These are phyloP conservation scores for Trichoderma hamatum DNA, from an alignment of 2,329 filamentous ascomycete genomes.

Conservation along the genomic window DNA sequence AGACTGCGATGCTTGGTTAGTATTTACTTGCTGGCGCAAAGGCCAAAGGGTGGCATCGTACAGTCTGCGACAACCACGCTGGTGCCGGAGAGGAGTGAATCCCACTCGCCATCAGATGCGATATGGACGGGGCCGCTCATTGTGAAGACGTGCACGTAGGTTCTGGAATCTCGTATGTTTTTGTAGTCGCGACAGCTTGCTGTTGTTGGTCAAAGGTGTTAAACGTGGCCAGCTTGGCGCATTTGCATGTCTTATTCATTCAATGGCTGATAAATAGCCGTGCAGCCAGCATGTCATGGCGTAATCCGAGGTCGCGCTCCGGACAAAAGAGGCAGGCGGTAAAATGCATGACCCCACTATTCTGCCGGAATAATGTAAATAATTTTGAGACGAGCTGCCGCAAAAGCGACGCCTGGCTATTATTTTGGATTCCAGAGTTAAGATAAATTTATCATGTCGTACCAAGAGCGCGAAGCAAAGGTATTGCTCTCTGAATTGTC, in stretches of 20 bases:
- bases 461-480: conserved; percentile 40
- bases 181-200: conserved; percentile 1
- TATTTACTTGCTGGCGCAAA: conserved; percentile 16
- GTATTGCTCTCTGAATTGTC: conserved; percentile 25
- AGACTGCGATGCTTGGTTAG: conserved; percentile 62
- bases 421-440: background rate
- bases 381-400: conserved; percentile 23
- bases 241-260: background rate
- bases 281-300: background rate
- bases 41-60: conserved; percentile 49
- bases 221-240: conserved; percentile 16
- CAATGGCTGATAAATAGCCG: conserved; percentile 3
- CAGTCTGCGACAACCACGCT: conserved; percentile 88
- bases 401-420: background rate
- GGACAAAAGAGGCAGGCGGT: conserved; percentile 31
- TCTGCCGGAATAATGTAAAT: conserved; percentile 37
- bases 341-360: conserved; percentile 17
- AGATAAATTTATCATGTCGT: conserved; percentile 37
- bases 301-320: conserved; percentile 11
- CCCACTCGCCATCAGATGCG: conserved; percentile 70
- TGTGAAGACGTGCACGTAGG: conserved; percentile 26
- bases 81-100: conserved; percentile 69
- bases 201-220: background rate
- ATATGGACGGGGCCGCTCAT: conserved; percentile 60
- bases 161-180: background rate